phyloP scores from a whole-genome alignment of 2,329 filamentous ascomycete species.

The Nemania serpens region DNA sequence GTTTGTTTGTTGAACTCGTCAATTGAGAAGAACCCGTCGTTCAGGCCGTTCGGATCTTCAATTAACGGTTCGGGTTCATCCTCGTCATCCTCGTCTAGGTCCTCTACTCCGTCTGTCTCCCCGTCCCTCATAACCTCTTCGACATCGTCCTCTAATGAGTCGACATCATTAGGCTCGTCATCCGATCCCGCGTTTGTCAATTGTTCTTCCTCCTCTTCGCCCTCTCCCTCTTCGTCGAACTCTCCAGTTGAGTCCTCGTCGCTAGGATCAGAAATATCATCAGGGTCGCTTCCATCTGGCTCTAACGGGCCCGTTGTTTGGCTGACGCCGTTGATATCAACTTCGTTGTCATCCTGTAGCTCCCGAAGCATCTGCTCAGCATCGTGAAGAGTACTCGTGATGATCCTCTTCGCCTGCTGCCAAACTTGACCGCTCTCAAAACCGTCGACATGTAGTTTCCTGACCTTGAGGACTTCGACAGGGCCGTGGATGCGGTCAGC shows the following conservation, averaged over 20 bases:
- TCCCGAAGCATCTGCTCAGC: slow-evolving; percentile 54
- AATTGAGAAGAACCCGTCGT: slow-evolving; percentile 97
- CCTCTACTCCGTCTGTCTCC: slow-evolving; percentile 46
- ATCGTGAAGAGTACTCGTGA: slow-evolving; percentile 60
- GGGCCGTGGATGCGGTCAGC: slow-evolving; percentile 49
- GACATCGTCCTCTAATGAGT: slow-evolving; percentile 29
- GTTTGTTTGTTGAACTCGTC: slow-evolving; percentile 96
- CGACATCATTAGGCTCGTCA: slow-evolving; percentile 40
- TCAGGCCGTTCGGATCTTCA: slow-evolving; percentile 81
- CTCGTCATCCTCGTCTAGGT: not conserved
- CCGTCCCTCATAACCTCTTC: slow-evolving; percentile 36
- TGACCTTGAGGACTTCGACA: slow-evolving; percentile 69
- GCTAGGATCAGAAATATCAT: slow-evolving; percentile 34
- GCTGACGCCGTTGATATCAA: slow-evolving; percentile 54
- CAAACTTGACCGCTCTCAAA: slow-evolving; percentile 90
- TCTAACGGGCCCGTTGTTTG: slow-evolving; percentile 43
- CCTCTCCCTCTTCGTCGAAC: slow-evolving; percentile 3
- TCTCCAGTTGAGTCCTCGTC: slow-evolving; percentile 36
- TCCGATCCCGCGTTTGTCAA: slow-evolving; percentile 43
- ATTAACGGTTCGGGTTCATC: slow-evolving; percentile 61
- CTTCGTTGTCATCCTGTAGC: slow-evolving; percentile 58
- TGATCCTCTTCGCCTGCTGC: slow-evolving; percentile 87
- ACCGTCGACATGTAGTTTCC: slow-evolving; percentile 82
- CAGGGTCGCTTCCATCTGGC: slow-evolving; percentile 36
- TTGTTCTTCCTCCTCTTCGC: slow-evolving; percentile 8